Evolutionary conservation across 2,329 filamentous ascomycete genomes (phyloP).

Genomic region (Fusarium austroafricanum): DNA sequence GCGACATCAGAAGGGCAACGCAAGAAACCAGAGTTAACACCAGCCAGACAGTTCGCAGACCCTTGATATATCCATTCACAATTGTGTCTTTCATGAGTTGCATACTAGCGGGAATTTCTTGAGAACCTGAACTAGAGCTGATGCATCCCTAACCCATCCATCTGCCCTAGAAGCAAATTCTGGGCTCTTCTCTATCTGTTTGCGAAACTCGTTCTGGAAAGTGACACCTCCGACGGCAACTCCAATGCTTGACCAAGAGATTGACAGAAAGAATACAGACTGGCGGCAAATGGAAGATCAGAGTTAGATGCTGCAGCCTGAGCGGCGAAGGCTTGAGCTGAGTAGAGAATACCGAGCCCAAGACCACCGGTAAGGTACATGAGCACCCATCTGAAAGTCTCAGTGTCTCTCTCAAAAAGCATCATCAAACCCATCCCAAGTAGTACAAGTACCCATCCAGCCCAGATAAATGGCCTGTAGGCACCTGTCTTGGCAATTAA

Average conservation of each 20-base stretch:
- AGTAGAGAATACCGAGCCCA: conserved; percentile 73
- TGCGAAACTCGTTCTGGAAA: conserved; percentile 74
- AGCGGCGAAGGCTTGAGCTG: conserved; percentile 69
- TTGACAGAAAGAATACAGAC: conserved; percentile 72
- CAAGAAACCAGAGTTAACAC: conserved; percentile 48
- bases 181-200: conserved; percentile 61
- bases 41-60: conserved; percentile 50
- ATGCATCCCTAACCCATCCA: conserved; percentile 67
- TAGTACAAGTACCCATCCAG: conserved; percentile 70
- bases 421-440: conserved; percentile 68
- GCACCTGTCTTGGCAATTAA: conserved; percentile 66
- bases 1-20: conserved; percentile 32
- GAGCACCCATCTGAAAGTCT: conserved; percentile 68
- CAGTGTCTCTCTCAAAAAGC: conserved; percentile 61
- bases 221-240: conserved; percentile 75
- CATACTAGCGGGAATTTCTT: conserved; percentile 51
- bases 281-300: conserved; percentile 62
- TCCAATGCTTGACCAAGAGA: conserved; percentile 73
- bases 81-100: conserved; percentile 42
- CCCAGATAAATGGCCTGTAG: conserved; percentile 72
- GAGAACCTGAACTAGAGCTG: conserved; percentile 63
- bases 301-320: conserved; percentile 63
- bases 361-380: conserved; percentile 69
- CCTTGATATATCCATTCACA: conserved; percentile 50
- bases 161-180: conserved; percentile 56